Evolutionary conservation across 768 basidiomycete genomes (phyloP).

Genomic region (Boletus reticulatus): DNA sequence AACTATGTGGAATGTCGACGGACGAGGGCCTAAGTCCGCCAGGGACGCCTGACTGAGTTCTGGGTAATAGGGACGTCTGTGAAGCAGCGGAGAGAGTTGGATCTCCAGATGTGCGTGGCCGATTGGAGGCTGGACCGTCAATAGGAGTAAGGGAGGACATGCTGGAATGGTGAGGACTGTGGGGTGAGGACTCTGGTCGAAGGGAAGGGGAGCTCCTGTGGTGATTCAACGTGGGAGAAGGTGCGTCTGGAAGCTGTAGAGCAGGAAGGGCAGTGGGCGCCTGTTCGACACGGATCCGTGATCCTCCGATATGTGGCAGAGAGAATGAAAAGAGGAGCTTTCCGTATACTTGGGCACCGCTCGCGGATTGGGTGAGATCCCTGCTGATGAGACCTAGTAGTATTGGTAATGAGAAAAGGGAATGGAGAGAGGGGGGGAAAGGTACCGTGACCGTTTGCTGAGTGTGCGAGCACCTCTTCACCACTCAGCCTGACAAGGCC

Average conservation of each 20-base stretch:
- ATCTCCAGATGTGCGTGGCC: constrained; percentile 20
- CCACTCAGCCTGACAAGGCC: constrained; percentile 57
- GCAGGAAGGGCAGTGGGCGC: constrained; percentile 14
- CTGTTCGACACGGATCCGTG: constrained; percentile 18
- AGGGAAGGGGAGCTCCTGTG: constrained; percentile 25
- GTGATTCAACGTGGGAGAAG: constrained; percentile 11
- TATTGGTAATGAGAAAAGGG: not conserved
- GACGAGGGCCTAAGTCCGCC: constrained; percentile 3
- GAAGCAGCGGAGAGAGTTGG: constrained; percentile 5
- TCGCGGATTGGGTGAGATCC: constrained; percentile 43
- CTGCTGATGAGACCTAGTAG: constrained; percentile 63
- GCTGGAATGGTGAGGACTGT: constrained; percentile 11
- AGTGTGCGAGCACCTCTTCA: constrained; percentile 50
- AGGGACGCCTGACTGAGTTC: constrained; percentile 12
- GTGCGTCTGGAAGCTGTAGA: constrained; percentile 13
- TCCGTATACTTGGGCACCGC: constrained; percentile 62
- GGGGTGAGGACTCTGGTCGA: constrained; percentile 20
- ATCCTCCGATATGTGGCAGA: constrained; percentile 32
- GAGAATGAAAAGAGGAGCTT: constrained; percentile 71
- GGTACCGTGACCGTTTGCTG: constrained; percentile 45
- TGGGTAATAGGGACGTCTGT: constrained; percentile 10
- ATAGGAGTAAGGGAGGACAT: constrained; percentile 18
- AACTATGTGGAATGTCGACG: constrained; percentile 4
- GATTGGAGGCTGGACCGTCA: constrained; percentile 10
- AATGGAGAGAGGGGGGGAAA: not conserved